Base-by-base conservation (phyloP, 257 asterid genomes). In the Solanum rostratum region DNA sequence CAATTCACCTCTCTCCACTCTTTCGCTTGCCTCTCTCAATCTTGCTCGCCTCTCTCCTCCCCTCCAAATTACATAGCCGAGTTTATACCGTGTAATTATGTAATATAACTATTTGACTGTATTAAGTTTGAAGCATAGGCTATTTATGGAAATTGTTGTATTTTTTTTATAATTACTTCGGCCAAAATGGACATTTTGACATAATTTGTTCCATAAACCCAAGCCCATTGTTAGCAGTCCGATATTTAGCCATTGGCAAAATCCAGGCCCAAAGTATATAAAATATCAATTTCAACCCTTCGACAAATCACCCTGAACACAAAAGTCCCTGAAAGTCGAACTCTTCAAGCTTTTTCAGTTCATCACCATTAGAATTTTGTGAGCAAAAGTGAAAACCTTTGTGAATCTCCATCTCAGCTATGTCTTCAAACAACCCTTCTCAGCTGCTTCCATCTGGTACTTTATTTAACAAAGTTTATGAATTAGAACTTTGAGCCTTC, bases 361-460 rank as follows among this genome's bases (percentile, higher is more conserved):
- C 30, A 43, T n/a, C 41, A 8, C 15, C 81, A 10, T 4, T 3
- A 37, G 12, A 74, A 29, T 74, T 46, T 29, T 46, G 43, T 15
- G 22, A 74, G 24, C 43, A 24, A 8, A 74, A 74, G 41, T 24
- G 41, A 74, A 46, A 74, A 46, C 55, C 41, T 74, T 46, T 46
- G 81, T 8, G 81, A 74, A 43, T 74, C 10, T 71, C 70, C 0
- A 37, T 37, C 29, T 37, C 18, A 69, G 27, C 81, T 45, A 89
- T 88, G 92, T 90, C 92, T 87, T 88, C 97, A 3, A 90, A 90
- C 90, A 94, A 94, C 88, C 97, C 98, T 7, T 94, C 98, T 49
- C 97, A 94, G 90, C 95, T 94, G 57, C 92, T 92, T 68, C 97
- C 97, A 27, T 94, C 97, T 66, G 98, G 95, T 94, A 22, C 79